Percentiles rank a stretch among this genome's conserved stretches.
Conservation (phyloP, 345 rosid species). For the Limnanthes douglasii region DNA sequence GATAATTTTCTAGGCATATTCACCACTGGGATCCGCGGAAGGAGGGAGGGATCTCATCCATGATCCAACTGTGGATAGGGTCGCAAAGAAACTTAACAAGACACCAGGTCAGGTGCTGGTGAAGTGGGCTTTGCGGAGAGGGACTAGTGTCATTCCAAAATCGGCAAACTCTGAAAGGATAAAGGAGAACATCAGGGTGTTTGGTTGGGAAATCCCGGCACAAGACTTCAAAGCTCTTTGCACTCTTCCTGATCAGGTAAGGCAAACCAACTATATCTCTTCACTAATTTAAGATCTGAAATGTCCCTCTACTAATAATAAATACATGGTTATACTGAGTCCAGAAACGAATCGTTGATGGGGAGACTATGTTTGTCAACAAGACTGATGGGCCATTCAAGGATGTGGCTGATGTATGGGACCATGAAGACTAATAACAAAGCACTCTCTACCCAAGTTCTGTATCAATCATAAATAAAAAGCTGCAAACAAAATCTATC, state of each 20-base stretch:
- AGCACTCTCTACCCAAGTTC: too few relatives aligned
- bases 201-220: conserved; percentile 30
- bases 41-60: conserved; percentile 37
- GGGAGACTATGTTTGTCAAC: conserved; percentile 29
- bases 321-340: background rate
- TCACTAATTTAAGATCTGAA: background rate
- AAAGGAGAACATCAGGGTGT: conserved; percentile 33
- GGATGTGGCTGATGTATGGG: conserved; percentile 44
- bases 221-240: conserved; percentile 30
- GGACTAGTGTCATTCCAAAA: conserved; percentile 39
- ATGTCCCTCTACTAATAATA: background rate
- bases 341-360: conserved; percentile 33
- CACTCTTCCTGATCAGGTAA: conserved; percentile 22
- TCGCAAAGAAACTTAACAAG: conserved; percentile 40
- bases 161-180: conserved; percentile 29
- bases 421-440: conserved; percentile 36
- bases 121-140: conserved; percentile 43
- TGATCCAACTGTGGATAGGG: conserved; percentile 22
- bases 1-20: conserved; percentile 23
- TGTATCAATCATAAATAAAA: too few relatives aligned
- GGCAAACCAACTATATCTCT: background rate
- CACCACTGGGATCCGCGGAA: conserved; percentile 34
- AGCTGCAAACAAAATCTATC: too few relatives aligned
- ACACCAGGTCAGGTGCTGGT: conserved; percentile 33
- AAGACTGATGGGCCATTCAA: conserved; percentile 23